Percentiles rank a stretch among this genome's conserved stretches.
Evolutionary conservation across 768 basidiomycete genomes (phyloP).

Genomic region (Termitomyces bulborhizus): DNA sequence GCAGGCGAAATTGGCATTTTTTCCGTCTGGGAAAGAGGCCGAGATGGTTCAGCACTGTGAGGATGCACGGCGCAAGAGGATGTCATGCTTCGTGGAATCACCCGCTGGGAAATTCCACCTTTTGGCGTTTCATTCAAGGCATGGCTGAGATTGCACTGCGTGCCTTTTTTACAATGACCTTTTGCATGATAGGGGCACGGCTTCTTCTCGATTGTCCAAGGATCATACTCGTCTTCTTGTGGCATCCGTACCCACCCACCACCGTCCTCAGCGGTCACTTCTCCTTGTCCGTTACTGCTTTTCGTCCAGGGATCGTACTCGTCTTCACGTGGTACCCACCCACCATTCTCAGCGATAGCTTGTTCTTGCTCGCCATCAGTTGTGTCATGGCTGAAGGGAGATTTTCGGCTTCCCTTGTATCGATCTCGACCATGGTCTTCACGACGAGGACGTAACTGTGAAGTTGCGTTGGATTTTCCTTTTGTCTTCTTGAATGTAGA

Average conservation of each 20-base stretch:
- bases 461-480: neutral
- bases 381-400: neutral
- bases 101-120: neutral
- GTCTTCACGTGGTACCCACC: too few species aligned
- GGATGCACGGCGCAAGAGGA: neutral
- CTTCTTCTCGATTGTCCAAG: neutral
- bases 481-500: neutral
- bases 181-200: constrained; percentile 1
- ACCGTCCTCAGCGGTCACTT: neutral
- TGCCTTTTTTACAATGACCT: constrained; percentile 8
- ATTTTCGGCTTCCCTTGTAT: too few species aligned
- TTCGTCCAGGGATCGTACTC: too few species aligned
- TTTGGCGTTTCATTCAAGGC: neutral
- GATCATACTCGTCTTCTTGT: neutral
- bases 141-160: constrained; percentile 3
- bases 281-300: neutral
- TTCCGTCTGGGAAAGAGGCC: neutral
- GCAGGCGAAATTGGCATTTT: neutral
- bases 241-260: neutral
- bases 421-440: neutral
- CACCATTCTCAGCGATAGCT: neutral
- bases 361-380: neutral
- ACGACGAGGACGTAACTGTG: neutral
- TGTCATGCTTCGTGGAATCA: neutral
- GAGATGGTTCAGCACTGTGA: neutral